Evolutionary conservation across 2,329 filamentous ascomycete genomes (phyloP).

Genomic region (Parascedosporium putredinis): DNA sequence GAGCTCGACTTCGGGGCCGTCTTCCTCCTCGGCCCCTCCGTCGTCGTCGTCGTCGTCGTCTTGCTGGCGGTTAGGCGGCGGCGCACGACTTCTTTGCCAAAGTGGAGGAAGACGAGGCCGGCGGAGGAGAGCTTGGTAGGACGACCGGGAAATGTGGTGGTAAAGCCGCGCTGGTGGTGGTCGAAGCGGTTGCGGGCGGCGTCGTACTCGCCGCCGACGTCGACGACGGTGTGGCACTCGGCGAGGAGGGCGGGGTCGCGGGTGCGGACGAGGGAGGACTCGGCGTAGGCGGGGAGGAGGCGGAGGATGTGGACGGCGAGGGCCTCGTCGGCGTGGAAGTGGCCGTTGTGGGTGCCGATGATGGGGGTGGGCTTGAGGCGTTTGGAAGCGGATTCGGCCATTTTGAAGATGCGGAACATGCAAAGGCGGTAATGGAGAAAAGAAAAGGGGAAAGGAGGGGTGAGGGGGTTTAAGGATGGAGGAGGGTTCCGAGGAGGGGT

Average conservation of each 20-base stretch:
- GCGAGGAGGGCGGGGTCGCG: slow-evolving; percentile 71
- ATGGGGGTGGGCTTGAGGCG: slow-evolving; percentile 20
- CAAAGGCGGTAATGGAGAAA: background rate
- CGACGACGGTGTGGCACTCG: slow-evolving; percentile 87
- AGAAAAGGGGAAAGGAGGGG: background rate
- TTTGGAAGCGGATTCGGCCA: slow-evolving; percentile 8
- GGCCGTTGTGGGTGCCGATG: slow-evolving; percentile 94
- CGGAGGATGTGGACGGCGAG: slow-evolving; percentile 94
- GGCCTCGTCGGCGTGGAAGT: slow-evolving; percentile 98
- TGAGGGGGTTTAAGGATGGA: background rate
- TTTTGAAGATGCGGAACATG: slow-evolving; percentile 8
- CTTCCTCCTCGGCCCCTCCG: no score
- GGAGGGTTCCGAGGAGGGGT: background rate
- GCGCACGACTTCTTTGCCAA: slow-evolving; percentile 74
- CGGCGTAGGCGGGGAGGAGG: slow-evolving; percentile 68
- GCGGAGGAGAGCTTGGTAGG: slow-evolving; percentile 86
- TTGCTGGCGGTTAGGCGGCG: no score
- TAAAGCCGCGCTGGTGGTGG: slow-evolving; percentile 92
- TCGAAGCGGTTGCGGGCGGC: slow-evolving; percentile 70
- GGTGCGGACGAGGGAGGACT: slow-evolving; percentile 70
- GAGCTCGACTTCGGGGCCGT: slow-evolving; percentile 57
- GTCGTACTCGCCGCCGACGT: slow-evolving; percentile 95
- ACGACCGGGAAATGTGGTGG: slow-evolving; percentile 72
- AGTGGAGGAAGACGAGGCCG: slow-evolving; percentile 92
- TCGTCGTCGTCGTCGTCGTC: slow-evolving; percentile 45